Conservation (phyloP, 2,329 filamentous ascomycete species). For the Colletotrichum tamarilloi region DNA sequence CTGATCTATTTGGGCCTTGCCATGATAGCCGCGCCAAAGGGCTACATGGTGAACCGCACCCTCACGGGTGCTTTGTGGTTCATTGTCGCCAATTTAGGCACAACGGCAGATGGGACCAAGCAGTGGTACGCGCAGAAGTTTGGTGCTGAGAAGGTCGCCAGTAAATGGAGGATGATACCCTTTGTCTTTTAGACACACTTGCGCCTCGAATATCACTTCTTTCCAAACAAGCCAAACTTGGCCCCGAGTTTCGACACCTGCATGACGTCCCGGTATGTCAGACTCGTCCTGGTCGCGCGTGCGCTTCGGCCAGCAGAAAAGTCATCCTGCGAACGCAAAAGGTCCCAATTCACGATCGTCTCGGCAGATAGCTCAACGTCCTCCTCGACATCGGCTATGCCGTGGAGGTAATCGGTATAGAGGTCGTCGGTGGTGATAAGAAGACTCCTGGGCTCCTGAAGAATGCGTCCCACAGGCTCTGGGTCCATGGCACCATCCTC, state of each 20-base stretch:
- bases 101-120: slow-evolving; percentile 82
- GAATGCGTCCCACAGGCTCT: slow-evolving; percentile 65
- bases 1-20: slow-evolving; percentile 84
- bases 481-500: slow-evolving; percentile 67
- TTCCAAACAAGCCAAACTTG: slow-evolving; percentile 68
- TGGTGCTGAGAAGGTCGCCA: slow-evolving; percentile 70
- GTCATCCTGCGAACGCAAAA: slow-evolving; percentile 64
- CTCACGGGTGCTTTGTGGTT: slow-evolving; percentile 78
- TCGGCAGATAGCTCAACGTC: slow-evolving; percentile 73
- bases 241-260: slow-evolving; percentile 80
- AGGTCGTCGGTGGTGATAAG: slow-evolving; percentile 77
- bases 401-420: slow-evolving; percentile 79
- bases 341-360: slow-evolving; percentile 78
- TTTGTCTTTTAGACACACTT: slow-evolving; percentile 62
- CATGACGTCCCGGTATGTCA: slow-evolving; percentile 88
- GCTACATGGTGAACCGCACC: slow-evolving; percentile 76
- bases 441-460: slow-evolving; percentile 87
- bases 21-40: slow-evolving; percentile 76
- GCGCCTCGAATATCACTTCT: slow-evolving; percentile 46
- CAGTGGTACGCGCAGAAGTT: slow-evolving; percentile 85
- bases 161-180: slow-evolving; percentile 82
- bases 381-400: slow-evolving; percentile 73
- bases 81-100: slow-evolving; percentile 81
- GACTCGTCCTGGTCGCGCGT: slow-evolving; percentile 73
- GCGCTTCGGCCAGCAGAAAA: slow-evolving; percentile 64